A percentile compares a stretch with the other conserved stretches of the same genome.
phyloP scores from a whole-genome alignment of 768 basidiomycete species.

The Termitomyces sp. region DNA sequence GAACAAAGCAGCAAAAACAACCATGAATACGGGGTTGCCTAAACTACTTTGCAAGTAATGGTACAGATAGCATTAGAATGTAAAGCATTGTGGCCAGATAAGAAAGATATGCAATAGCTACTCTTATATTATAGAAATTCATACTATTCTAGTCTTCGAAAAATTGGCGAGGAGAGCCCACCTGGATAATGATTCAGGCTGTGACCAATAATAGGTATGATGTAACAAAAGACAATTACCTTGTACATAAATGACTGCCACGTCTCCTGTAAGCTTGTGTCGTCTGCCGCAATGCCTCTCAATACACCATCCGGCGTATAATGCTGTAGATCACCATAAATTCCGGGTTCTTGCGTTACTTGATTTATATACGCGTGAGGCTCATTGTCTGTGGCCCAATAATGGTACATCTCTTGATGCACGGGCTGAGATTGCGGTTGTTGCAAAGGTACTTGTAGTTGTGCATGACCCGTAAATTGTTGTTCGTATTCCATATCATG shows the following conservation, averaged over 20 bases:
- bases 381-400: conserved; percentile 21
- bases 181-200: background rate
- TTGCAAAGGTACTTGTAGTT: background rate
- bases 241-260: conserved; percentile 67
- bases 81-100: background rate
- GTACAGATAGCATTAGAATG: background rate
- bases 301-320: conserved; percentile 44
- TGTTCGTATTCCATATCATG: background rate
- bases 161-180: conserved; percentile 11
- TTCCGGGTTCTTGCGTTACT: conserved; percentile 12
- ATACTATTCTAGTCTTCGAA: conserved; percentile 6
- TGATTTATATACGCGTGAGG: conserved; percentile 17
- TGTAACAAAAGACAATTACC: conserved; percentile 21
- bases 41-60: background rate
- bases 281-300: conserved; percentile 45
- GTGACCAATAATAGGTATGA: too few species aligned
- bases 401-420: conserved; percentile 17
- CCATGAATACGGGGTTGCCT: background rate
- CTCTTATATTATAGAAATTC: background rate
- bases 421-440: background rate
- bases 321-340: conserved; percentile 15
- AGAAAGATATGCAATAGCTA: background rate
- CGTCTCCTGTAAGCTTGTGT: conserved; percentile 56
- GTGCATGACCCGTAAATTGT: background rate
- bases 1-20: background rate